Evolutionary conservation across 352 stramenopile genomes (phyloP), one percentile per base, ranked within the genome.

Genomic region (Globisporangium nodosum): DNA sequence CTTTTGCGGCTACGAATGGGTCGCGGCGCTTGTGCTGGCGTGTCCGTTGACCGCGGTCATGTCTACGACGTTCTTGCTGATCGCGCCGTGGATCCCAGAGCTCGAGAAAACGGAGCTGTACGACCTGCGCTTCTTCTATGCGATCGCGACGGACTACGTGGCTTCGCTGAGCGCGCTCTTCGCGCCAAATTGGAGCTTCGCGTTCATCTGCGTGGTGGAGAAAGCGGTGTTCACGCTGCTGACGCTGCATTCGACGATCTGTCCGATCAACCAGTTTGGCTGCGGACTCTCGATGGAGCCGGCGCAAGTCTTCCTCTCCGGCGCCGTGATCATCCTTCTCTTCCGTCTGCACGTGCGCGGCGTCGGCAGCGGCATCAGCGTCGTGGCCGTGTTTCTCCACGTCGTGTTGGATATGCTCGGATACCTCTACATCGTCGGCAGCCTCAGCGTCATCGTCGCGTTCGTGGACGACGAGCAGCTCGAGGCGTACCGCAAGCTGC

Each of bases 341-440:
- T 79, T 88, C 51, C 73, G 73, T 1, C 52, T 85, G 7, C 46
- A 54, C 30, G 64, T 51, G 27, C 67, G 63, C 13, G 20, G 24
- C 18, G 77, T 43, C 31, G 18, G n/a, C 24, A 37, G 20, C 21
- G 31, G 45, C 21, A 46, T 52, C 27, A 42, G 15, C 37, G 18
- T 55, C 20, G 11, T 58, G 7, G 47, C 52, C 33, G 54, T 66
- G 18, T 74, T 77, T 20, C 33, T 79, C 3, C 71, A 78, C 35
- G 71, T 91, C 53, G 54, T 82, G 43, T 62, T 91, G 16, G 81
- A 91, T 49, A 67, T 81, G 56, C 61, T 91, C 11, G 79, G 81
- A 11, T 89, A 84, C 55, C 21, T 87, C 16, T 89, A 89, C 54
- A 83, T 91, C 37, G 71, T 87, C n/a, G 76, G 79, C 20, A 82